These are phyloP conservation scores for Penicillium sp. DNA, from an alignment of 2,329 filamentous ascomycete species.

Conservation along the genomic window DNA sequence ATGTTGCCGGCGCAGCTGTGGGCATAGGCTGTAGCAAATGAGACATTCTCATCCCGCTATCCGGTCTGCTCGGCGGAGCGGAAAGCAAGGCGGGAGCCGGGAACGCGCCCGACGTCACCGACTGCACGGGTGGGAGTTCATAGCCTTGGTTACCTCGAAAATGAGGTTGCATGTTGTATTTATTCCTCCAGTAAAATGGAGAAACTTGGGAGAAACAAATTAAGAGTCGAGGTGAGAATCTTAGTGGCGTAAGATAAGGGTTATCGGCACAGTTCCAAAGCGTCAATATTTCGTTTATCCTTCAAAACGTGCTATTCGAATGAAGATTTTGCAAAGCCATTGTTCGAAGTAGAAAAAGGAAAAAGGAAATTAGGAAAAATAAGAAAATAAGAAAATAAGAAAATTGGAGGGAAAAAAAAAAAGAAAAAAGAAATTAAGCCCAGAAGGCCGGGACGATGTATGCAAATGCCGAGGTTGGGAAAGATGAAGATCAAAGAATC, in stretches of 20 bases:
- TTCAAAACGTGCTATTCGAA: neutral
- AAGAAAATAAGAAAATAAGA: neutral
- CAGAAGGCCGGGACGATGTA: constrained; percentile 8
- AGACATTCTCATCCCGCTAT: constrained; percentile 42
- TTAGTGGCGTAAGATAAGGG: neutral
- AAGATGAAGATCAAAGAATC: constrained; percentile 22
- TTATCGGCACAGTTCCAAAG: constrained; percentile 2
- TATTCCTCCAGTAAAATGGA: neutral
- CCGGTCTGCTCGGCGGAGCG: constrained; percentile 39
- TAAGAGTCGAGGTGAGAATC: neutral
- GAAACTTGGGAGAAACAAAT: neutral
- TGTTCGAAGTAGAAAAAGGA: constrained; percentile 1
- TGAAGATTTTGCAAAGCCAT: neutral
- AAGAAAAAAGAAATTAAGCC: neutral
- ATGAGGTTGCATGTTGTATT: constrained; percentile 34
- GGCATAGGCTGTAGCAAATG: constrained; percentile 40
- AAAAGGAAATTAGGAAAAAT: neutral
- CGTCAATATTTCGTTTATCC: neutral
- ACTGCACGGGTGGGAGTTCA: constrained; percentile 37
- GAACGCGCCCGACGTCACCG: constrained; percentile 34
- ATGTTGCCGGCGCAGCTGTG: constrained; percentile 23
- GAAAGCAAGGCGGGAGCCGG: constrained; percentile 33
- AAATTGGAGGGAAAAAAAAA: neutral
- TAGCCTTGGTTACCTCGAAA: constrained; percentile 31
- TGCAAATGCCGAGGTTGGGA: constrained; percentile 24